Evolutionary conservation across 2,329 filamentous ascomycete genomes (phyloP), one percentile per base, ranked within the genome.

Genomic region (Macrophomina phaseolina): DNA sequence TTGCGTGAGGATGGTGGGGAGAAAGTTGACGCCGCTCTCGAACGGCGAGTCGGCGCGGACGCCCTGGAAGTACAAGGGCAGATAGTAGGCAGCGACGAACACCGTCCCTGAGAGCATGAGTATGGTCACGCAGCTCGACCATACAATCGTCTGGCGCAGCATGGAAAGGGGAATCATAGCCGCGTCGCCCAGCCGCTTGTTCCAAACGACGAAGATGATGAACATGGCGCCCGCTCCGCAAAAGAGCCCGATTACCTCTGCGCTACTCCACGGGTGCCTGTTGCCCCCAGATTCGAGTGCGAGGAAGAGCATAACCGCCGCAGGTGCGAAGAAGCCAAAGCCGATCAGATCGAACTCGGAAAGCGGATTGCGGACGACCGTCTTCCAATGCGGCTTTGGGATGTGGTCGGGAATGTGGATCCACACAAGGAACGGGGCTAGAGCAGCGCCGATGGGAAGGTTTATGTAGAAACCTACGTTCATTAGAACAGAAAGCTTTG

Each of bases 61-160:
- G 4, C 75, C 74, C 63, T 82, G 81, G 63, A 82, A 82, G 61
- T 79, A 82, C 1, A 81, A 73, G 36, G 73, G 74, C 6, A 79
- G 70, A 63, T 78, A 79, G 65, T 73, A 78, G 18, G 69, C 63
- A 6, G 70, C 70, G 8, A 75, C 69, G 23, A 77, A 69, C 34
- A 75, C 70, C 65, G 45, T 69, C 48, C 48, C 63, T 60, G 69
- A 66, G 32, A 68, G 51, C 32, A 53, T 45, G 56, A 73, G 74
- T 68, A 71, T 71, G 3, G 68, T 71, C 49, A 69, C 49, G 30
- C 68, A 70, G 14, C 68, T 67, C 8, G 72, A 72, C 73, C 74
- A 79, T 23, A 81, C 72, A 12, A 76, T 67, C 1, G 72, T 70
- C n/a, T 75, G 66, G 30, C 60, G 69, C 28, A 81, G 67, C 56